Evolutionary conservation across 306 rosid genomes (phyloP).

Genomic region (Cucurbita maxima): DNA sequence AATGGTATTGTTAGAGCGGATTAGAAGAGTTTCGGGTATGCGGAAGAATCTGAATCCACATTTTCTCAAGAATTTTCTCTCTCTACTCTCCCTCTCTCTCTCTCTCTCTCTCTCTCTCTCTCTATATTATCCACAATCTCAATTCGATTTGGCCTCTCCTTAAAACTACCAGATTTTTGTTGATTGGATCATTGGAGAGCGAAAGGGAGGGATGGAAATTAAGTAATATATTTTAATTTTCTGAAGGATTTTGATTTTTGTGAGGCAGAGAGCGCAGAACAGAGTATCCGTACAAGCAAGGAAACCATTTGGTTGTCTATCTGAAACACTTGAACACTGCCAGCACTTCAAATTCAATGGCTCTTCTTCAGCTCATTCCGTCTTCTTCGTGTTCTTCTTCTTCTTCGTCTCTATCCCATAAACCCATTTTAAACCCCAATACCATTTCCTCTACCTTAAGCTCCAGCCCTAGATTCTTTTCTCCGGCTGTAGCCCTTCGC

Average conservation of each 20-base stretch:
- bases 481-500: conserved; percentile 8
- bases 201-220: background rate
- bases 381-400: conserved; percentile 45
- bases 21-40: too few relatives aligned
- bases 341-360: conserved; percentile 38
- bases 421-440: conserved; percentile 40
- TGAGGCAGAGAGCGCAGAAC: background rate
- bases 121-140: conserved; percentile 38
- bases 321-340: background rate
- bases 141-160: background rate
- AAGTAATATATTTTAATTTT: background rate
- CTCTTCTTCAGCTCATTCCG: conserved; percentile 63
- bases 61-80: background rate
- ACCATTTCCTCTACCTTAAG: conserved; percentile 11
- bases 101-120: background rate
- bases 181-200: background rate
- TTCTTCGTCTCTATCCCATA: conserved; percentile 32
- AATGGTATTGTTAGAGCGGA: too few relatives aligned
- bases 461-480: conserved; percentile 28
- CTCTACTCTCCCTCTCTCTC: background rate
- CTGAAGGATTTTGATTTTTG: background rate
- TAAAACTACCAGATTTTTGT: conserved; percentile 32
- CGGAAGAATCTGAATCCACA: background rate
- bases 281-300: background rate
- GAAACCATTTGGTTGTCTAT: background rate